A percentile compares a stretch with the other conserved stretches of the same genome.
Conservation (phyloP, 2,329 filamentous ascomycete species). For the Stachybotrys elegans region DNA sequence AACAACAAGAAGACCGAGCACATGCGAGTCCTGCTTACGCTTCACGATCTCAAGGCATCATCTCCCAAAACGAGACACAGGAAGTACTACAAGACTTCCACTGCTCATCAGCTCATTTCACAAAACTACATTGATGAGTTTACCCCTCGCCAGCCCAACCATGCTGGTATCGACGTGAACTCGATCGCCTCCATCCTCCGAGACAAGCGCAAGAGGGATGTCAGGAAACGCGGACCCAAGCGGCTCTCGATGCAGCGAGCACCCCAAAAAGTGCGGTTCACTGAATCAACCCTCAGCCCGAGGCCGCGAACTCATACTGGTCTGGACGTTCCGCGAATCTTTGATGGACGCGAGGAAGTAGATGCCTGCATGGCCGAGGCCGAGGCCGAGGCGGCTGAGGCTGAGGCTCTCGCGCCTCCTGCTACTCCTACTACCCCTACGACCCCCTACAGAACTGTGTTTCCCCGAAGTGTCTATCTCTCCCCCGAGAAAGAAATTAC, state of each 20-base stretch:
- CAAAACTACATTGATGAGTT: slow-evolving; percentile 15
- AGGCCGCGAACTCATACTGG: slow-evolving; percentile 19
- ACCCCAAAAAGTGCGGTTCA: slow-evolving; percentile 24
- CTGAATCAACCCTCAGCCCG: slow-evolving; percentile 19
- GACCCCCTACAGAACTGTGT: too few species aligned
- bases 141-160: too few species aligned
- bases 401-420: neutral
- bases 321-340: slow-evolving; percentile 16
- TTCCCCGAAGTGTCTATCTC: too few species aligned
- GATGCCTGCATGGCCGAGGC: too few species aligned
- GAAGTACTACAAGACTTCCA: slow-evolving; percentile 14
- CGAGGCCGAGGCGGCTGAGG: neutral
- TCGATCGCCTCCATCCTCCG: slow-evolving; percentile 24
- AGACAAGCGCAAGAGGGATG: slow-evolving; percentile 14
- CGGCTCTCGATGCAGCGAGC: slow-evolving; percentile 16
- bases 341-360: slow-evolving; percentile 5
- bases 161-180: too few species aligned
- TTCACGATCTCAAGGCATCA: slow-evolving; percentile 9
- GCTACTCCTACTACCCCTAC: too few species aligned
- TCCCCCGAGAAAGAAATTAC: too few species aligned
- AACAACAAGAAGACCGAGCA: slow-evolving; percentile 8
- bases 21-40: slow-evolving; percentile 7
- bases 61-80: slow-evolving; percentile 12
- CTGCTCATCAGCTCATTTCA: slow-evolving; percentile 14
- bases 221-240: slow-evolving; percentile 15